Percentiles rank a stretch among this genome's conserved stretches.
Evolutionary conservation across 2,329 filamentous ascomycete genomes (phyloP).

Genomic region (Pochonia chlamydosporia): DNA sequence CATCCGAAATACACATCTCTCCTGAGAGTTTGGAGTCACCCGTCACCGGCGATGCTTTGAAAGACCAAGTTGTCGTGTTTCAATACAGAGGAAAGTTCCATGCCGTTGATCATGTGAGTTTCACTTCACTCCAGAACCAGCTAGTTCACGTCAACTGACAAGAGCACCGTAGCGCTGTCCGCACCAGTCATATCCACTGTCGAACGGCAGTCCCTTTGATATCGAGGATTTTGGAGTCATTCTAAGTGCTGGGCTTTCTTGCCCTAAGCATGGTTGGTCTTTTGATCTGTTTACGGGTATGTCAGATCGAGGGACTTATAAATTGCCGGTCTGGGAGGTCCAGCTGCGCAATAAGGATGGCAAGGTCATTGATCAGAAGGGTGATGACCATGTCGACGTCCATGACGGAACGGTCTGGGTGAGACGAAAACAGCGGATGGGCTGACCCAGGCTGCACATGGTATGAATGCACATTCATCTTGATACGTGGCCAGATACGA

Average conservation of each 20-base stretch:
- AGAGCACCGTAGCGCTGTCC: conserved; percentile 59
- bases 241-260: conserved; percentile 56
- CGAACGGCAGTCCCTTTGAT: conserved; percentile 57
- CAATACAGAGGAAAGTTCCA: conserved; percentile 58
- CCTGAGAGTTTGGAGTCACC: conserved; percentile 10
- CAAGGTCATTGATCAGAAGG: conserved; percentile 7
- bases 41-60: conserved; percentile 25
- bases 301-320: conserved; percentile 57
- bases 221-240: conserved; percentile 67
- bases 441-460: conserved; percentile 7
- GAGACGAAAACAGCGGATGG: conserved; percentile 34
- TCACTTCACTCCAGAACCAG: neutral
- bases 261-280: conserved; percentile 66
- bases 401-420: conserved; percentile 36
- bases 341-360: conserved; percentile 36
- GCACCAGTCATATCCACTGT: conserved; percentile 61
- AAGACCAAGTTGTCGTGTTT: conserved; percentile 61
- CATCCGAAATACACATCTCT: conserved; percentile 23
- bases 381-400: neutral
- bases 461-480: neutral
- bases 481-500: neutral
- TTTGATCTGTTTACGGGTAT: conserved; percentile 62
- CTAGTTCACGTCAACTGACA: no score
- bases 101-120: conserved; percentile 60
- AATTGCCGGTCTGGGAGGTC: conserved; percentile 58